phyloP scores from a whole-genome alignment of 2,329 filamentous ascomycete species.

The Rutstroemia sp. region DNA sequence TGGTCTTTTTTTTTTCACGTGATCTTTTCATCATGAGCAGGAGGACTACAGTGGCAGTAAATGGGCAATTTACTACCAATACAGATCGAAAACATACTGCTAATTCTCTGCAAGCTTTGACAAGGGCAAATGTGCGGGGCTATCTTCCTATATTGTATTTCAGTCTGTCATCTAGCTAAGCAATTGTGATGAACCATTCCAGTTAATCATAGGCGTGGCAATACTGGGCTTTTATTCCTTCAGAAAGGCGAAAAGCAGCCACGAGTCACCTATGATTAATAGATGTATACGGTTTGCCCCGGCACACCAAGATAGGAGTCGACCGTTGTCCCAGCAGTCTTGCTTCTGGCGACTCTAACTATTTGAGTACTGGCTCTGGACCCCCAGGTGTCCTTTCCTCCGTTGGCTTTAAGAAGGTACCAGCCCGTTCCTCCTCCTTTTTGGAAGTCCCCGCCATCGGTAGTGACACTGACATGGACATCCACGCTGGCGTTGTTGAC shows the following conservation, averaged over 20 bases:
- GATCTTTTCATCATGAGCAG: too few species aligned
- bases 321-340: not conserved
- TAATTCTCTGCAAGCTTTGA: too few species aligned
- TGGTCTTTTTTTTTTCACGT: too few species aligned
- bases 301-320: not conserved
- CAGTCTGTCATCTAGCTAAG: too few species aligned
- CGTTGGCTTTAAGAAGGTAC: not conserved
- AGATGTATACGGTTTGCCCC: not conserved
- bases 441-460: not conserved
- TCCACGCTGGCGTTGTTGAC: not conserved
- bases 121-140: too few species aligned
- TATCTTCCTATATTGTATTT: too few species aligned
- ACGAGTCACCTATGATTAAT: not conserved
- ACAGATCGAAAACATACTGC: too few species aligned
- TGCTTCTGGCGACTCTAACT: not conserved
- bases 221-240: not conserved
- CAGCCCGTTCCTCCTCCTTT: not conserved
- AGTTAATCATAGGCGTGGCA: not conserved
- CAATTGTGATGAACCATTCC: too few species aligned
- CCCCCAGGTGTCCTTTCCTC: not conserved
- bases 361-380: not conserved
- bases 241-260: not conserved
- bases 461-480: not conserved
- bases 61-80: too few species aligned
- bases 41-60: too few species aligned